Base-by-base conservation (phyloP, 106 monocot species). In the Alisma plantagoaquatica region DNA sequence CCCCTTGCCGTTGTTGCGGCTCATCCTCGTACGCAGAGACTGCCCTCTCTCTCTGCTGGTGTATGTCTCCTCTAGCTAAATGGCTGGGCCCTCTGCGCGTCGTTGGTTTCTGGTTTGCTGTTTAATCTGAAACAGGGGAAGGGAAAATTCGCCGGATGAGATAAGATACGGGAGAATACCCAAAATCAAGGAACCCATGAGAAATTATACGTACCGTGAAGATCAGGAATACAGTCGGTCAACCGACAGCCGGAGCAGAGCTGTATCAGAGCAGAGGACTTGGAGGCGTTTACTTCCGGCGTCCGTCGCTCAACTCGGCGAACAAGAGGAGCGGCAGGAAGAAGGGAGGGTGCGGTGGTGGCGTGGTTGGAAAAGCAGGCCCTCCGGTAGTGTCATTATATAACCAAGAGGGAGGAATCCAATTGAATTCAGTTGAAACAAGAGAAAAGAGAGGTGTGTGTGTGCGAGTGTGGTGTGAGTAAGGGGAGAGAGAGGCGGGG, bases 1-100 rank as follows among this genome's bases (percentile, higher is more conserved):
- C 44, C 61, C 48, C 74, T 73, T 84, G 32, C 73, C 77, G 45
- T 66, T 70, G 23, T 73, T 52, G 54, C 90, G 74, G 74, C 80
- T 84, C 61, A 25, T 57, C 33, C 41, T 49, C 31, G n/a, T n/a
- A n/a, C n/a, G n/a, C n/a, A n/a, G n/a, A n/a, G n/a, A n/a, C n/a
- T n/a, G n/a, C n/a, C 23, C 53, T 11, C n/a, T 11, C 59, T 26
- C 31, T 46, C 29, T 29, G n/a, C n/a, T n/a, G n/a, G n/a, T n/a
- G n/a, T n/a, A n/a, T n/a, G n/a, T n/a, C n/a, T n/a, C n/a, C 7
- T 7, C 29, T 57, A 14, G 6, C 16, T 2, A 7, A 38, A 20
- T 11, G 27, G 28, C 25, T 41, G 27, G n/a, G 26, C 21, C 4
- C 18, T 23, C 16, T 51, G 6, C 35, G 9, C 35, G 35, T 38